These are phyloP conservation scores for Hypoxylon sp. DNA, from an alignment of 2,329 filamentous ascomycete species.

Conservation along the genomic window DNA sequence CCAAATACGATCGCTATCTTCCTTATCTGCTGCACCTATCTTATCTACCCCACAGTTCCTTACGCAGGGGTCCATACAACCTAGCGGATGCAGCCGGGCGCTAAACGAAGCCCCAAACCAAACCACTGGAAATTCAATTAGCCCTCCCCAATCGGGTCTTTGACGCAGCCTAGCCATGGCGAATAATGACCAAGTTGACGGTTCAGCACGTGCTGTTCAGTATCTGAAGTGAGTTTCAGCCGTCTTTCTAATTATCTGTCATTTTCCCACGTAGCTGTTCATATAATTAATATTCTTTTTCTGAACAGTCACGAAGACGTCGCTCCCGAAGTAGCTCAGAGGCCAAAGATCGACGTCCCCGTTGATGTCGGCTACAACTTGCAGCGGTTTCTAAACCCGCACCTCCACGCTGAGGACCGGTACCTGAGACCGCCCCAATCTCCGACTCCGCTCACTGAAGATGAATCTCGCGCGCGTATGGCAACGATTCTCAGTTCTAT, in stretches of 20 bases:
- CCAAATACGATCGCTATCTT: constrained; percentile 5
- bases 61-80: constrained; percentile 31
- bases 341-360: constrained; percentile 44
- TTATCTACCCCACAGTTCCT: constrained; percentile 29
- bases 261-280: neutral
- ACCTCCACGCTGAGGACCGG: constrained; percentile 46
- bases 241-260: neutral
- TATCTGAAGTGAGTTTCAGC: constrained; percentile 45
- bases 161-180: too few relatives aligned
- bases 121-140: constrained; percentile 25
- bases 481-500: constrained; percentile 42
- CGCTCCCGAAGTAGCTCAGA: constrained; percentile 27
- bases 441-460: constrained; percentile 46
- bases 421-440: constrained; percentile 42
- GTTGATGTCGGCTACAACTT: constrained; percentile 47
- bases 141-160: constrained; percentile 6
- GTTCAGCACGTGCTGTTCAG: constrained; percentile 45
- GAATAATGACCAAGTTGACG: constrained; percentile 39
- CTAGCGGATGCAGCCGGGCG: constrained; percentile 43
- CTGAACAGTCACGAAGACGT: constrained; percentile 38
- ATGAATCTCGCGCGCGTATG: constrained; percentile 49
- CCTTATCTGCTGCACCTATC: constrained; percentile 4
- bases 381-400: constrained; percentile 47
- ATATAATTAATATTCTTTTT: too few relatives aligned
- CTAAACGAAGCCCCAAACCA: constrained; percentile 35